A percentile compares a stretch with the other conserved stretches of the same genome.
Conservation (phyloP, 352 stramenopile genomes). For the Globisporangium middletonii region DNA sequence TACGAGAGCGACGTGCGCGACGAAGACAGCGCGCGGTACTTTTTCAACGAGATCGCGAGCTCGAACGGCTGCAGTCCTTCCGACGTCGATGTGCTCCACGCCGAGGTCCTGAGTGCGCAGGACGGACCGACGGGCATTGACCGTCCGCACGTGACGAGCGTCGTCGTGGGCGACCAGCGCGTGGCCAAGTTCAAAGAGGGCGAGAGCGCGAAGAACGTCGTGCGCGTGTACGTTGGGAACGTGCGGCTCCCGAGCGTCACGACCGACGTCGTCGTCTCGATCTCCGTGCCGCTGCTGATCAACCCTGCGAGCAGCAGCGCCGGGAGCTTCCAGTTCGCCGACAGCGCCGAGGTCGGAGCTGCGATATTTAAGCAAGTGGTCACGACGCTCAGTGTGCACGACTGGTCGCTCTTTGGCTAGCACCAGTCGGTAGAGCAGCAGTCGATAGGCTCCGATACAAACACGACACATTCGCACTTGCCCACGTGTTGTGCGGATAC, state of each 20-base stretch:
- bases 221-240: conserved; percentile 76
- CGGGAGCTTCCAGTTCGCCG: conserved; percentile 53
- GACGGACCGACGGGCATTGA: conserved; percentile 26
- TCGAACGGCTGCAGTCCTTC: conserved; percentile 63
- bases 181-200: conserved; percentile 85
- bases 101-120: conserved; percentile 24
- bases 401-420: conserved; percentile 65
- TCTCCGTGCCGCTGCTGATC: conserved; percentile 73
- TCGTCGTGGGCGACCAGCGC: conserved; percentile 72
- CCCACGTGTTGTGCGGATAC: too few relatives aligned
- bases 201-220: conserved; percentile 75
- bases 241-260: conserved; percentile 62
- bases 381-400: conserved; percentile 52
- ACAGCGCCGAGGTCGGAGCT: conserved; percentile 60
- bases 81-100: conserved; percentile 49
- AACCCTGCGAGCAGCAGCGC: conserved; percentile 62
- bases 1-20: conserved; percentile 48
- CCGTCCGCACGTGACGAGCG: conserved; percentile 26
- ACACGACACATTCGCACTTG: too few relatives aligned
- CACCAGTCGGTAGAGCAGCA: too few relatives aligned
- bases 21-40: conserved; percentile 50
- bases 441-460: too few relatives aligned
- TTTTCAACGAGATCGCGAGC: conserved; percentile 82
- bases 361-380: conserved; percentile 73
- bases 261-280: conserved; percentile 78